These are phyloP conservation scores for Picea glauca DNA, from an alignment of 75 land plant species.

Conservation along the genomic window DNA sequence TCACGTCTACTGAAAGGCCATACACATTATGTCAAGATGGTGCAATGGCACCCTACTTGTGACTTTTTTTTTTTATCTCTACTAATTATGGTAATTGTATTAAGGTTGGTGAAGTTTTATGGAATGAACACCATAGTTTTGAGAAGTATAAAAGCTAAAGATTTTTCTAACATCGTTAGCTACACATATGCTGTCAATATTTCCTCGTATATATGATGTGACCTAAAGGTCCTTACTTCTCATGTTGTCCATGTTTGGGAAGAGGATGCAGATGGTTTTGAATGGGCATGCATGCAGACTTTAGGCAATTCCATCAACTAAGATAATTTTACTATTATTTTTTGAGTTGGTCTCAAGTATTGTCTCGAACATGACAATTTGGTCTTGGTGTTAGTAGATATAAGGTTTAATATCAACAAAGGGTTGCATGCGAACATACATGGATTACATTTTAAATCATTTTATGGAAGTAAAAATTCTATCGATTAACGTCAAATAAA, in stretches of 20 bases:
- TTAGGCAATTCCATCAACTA: constrained; percentile 65
- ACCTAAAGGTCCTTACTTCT: background rate
- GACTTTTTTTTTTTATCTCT: constrained; percentile 75
- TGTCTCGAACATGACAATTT: too few relatives aligned
- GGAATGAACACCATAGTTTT: background rate
- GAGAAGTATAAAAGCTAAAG: background rate
- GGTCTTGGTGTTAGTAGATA: too few relatives aligned
- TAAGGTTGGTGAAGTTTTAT: constrained; percentile 43
- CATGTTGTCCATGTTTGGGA: constrained; percentile 62
- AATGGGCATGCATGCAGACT: constrained; percentile 91
- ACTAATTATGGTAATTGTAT: constrained; percentile 86
- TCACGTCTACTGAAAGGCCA: too few relatives aligned
- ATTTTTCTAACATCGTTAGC: background rate
- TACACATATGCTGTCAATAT: background rate
- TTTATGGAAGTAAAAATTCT: too few relatives aligned
- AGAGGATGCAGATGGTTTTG: constrained; percentile 74
- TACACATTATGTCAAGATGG: too few relatives aligned
- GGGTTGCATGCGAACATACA: too few relatives aligned
- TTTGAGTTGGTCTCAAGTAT: background rate
- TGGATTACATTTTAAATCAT: too few relatives aligned
- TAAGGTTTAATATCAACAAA: too few relatives aligned
- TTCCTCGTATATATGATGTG: background rate
- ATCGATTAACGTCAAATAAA: too few relatives aligned
- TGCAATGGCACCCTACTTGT: constrained; percentile 70
- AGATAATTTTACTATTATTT: background rate